Evolutionary conservation across 768 basidiomycete species (phyloP), one percentile per base, ranked within the genome.

Genomic region (Mycena haematopus): DNA sequence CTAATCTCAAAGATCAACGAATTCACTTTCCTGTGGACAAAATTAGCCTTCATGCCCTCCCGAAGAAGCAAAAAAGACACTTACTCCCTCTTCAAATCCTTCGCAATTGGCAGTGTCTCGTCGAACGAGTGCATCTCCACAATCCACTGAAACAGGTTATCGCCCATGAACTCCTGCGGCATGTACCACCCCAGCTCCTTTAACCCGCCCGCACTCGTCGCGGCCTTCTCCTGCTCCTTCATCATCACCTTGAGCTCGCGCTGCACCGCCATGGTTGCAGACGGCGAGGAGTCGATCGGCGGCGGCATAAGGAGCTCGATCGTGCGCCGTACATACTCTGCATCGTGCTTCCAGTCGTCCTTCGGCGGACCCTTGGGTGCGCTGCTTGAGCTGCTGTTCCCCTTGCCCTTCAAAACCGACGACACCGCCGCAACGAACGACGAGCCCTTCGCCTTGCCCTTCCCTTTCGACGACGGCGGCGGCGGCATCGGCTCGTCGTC

Each of bases 101-200:
- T 78, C 6, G 85, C 83, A 57, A 90, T 78, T 0, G 89, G 88
- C 11, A 91, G 73, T 2, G 74, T 75, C 15, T 78, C 75, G 60
- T 91, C 88, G 66, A 91, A 86, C 21, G 86, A 88, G 72, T 89
- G 88, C 75, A 90, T 73, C 72, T 91, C 90, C 13, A 91, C 82
- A 60, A 90, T 82, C 88, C 88, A 90, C 68, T 87, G 87, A 73
- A 86, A 89, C 21, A 89, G 72, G 65, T 90, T 90, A 69, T 90
- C 85, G 9, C 82, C 83, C 22, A 89, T 84, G 45, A 84, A 73
- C n/a, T 87, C 86, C 19, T 81, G 83, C 14, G 89, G 84, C 72
- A 92, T 79, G 70, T 87, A 90, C 87, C 90, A 92, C 13, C 90
- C 91, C 1, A 91, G 75, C 59, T 86, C 83, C 52, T 75, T 80